Percentiles rank a stretch among this genome's conserved stretches.
These are phyloP conservation scores for Aspergillus brunneoviolaceus DNA, from an alignment of 2,329 filamentous ascomycete species.

Conservation along the genomic window DNA sequence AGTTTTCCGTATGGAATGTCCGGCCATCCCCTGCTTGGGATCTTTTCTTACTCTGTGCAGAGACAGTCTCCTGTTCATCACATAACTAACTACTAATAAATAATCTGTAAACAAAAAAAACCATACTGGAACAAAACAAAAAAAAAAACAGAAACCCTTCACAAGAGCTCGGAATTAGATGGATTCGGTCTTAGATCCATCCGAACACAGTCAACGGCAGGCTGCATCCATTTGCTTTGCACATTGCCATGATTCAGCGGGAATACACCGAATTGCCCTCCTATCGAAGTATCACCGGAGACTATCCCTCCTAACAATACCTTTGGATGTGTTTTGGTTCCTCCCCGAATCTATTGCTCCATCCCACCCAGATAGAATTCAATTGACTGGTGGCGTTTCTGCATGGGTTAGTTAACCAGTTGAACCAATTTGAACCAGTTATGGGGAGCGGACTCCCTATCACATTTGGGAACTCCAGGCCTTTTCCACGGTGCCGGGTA, in stretches of 20 bases:
- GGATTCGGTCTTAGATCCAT: slow-evolving; percentile 2
- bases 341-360: too few relatives aligned
- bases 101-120: slow-evolving; percentile 1
- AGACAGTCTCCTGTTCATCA: neutral
- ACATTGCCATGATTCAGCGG: neutral
- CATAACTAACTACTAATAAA: neutral
- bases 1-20: neutral
- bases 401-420: too few relatives aligned
- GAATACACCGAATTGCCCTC: slow-evolving; percentile 4
- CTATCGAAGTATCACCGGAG: neutral
- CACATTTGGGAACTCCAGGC: neutral
- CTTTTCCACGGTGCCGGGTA: slow-evolving; percentile 6
- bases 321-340: neutral
- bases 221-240: slow-evolving; percentile 9
- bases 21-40: neutral
- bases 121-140: neutral
- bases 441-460: too few relatives aligned
- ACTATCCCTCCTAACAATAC: neutral
- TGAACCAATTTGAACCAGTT: too few relatives aligned
- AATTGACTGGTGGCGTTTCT: too few relatives aligned
- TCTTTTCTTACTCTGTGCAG: neutral
- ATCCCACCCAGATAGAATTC: too few relatives aligned
- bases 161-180: neutral
- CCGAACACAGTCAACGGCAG: slow-evolving; percentile 9
- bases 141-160: neutral